Conservation (phyloP, 345 rosid genomes). For the Odontarrhena argentea region DNA sequence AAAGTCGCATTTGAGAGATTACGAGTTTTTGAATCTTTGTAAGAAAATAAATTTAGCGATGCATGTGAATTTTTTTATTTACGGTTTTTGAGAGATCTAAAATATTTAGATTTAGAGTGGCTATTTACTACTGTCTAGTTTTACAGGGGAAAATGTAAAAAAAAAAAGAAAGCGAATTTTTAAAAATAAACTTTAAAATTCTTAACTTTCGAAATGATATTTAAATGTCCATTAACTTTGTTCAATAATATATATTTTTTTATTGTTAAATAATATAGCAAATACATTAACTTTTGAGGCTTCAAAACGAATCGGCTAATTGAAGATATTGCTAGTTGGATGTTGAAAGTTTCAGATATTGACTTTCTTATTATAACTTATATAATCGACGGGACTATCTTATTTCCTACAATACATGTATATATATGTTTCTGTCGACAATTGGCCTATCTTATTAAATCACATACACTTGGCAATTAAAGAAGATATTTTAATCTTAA, state of each 20-base stretch:
- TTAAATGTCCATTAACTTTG: too few species aligned
- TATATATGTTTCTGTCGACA: background rate
- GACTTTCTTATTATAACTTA: slow-evolving; percentile 23
- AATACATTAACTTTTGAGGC: background rate
- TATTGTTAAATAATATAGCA: background rate
- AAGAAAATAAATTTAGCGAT: too few species aligned
- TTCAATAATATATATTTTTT: background rate
- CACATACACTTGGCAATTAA: slow-evolving; percentile 29
- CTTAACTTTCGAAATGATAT: too few species aligned
- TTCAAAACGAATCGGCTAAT: background rate
- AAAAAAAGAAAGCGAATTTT: too few species aligned
- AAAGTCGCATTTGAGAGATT: too few species aligned
- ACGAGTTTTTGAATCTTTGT: too few species aligned
- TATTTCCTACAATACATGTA: background rate
- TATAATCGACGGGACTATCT: slow-evolving; percentile 6
- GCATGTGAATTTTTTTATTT: too few species aligned
- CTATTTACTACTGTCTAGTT: too few species aligned
- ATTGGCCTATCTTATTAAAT: slow-evolving; percentile 1
- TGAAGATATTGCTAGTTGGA: slow-evolving; percentile 2
- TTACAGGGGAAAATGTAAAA: too few species aligned
- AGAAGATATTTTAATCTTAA: slow-evolving; percentile 17
- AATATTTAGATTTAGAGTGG: too few species aligned
- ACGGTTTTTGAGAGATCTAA: too few species aligned
- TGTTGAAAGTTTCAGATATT: slow-evolving; percentile 28
- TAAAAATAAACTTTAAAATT: too few species aligned